Percentiles rank a stretch among this genome's conserved stretches.
phyloP scores from a whole-genome alignment of 345 rosid species.

The Euphorbia lathyris region DNA sequence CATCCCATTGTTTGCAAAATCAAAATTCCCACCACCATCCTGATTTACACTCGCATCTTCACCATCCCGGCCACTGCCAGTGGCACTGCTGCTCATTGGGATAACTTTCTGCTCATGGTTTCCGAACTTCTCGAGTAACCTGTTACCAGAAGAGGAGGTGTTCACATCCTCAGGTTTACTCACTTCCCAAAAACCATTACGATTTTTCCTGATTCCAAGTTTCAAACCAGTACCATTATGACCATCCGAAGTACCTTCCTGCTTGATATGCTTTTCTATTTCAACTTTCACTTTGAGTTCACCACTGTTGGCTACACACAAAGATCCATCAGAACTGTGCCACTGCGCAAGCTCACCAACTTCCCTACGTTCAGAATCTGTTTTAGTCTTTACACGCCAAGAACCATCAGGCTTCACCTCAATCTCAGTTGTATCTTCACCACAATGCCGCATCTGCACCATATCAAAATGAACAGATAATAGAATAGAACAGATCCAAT shows the following conservation, averaged over 20 bases:
- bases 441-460: conserved; percentile 72
- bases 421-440: conserved; percentile 80
- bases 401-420: conserved; percentile 95
- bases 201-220: conserved; percentile 83
- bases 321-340: conserved; percentile 78
- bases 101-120: conserved; percentile 49
- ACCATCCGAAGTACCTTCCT: conserved; percentile 74
- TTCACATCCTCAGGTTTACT: conserved; percentile 72
- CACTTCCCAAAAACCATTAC: conserved; percentile 85
- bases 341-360: conserved; percentile 77
- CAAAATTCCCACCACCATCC: conserved; percentile 67
- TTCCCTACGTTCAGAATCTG: conserved; percentile 70
- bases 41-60: conserved; percentile 95
- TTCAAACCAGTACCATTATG: conserved; percentile 57
- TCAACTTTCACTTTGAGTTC: conserved; percentile 52
- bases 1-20: conserved; percentile 50
- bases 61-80: conserved; percentile 88
- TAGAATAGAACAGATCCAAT: not conserved
- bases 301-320: conserved; percentile 35
- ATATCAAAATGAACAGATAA: conserved; percentile 16
- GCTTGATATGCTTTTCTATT: conserved; percentile 49
- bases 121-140: conserved; percentile 49
- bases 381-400: conserved; percentile 88
- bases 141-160: conserved; percentile 57
- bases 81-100: conserved; percentile 91